These are phyloP conservation scores for Trichophyton mentagrophytes DNA, from an alignment of 2,329 filamentous ascomycete species.

Conservation along the genomic window DNA sequence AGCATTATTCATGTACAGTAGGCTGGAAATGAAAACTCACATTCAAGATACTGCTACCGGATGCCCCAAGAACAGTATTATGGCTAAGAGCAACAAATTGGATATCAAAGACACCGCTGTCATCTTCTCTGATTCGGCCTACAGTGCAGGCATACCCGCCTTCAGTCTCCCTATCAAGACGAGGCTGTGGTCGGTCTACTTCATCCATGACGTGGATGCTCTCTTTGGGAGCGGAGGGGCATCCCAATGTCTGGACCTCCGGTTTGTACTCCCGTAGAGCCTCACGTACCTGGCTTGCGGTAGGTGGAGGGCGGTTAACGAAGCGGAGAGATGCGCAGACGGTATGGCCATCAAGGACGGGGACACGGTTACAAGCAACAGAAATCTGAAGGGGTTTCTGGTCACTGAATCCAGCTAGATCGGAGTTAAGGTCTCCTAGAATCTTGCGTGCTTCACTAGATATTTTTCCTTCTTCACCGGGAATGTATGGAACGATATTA, in stretches of 20 bases:
- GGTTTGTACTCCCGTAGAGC: slow-evolving; percentile 69
- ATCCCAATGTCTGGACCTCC: slow-evolving; percentile 71
- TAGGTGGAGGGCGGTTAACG: slow-evolving; percentile 59
- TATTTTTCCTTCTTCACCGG: slow-evolving; percentile 90
- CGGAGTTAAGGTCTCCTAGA: slow-evolving; percentile 59
- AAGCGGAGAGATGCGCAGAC: slow-evolving; percentile 87
- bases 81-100: slow-evolving; percentile 92
- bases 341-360: slow-evolving; percentile 90
- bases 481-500: slow-evolving; percentile 89
- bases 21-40: slow-evolving; percentile 21
- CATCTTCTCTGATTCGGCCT: slow-evolving; percentile 72
- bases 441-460: slow-evolving; percentile 94
- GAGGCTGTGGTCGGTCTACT: slow-evolving; percentile 77
- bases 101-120: slow-evolving; percentile 71
- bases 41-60: slow-evolving; percentile 91
- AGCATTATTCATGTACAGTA: not conserved
- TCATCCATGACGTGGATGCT: slow-evolving; percentile 85
- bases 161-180: slow-evolving; percentile 74
- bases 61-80: slow-evolving; percentile 84
- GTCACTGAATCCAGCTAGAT: slow-evolving; percentile 62
- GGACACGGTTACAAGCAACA: slow-evolving; percentile 82
- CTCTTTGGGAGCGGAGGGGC: slow-evolving; percentile 68
- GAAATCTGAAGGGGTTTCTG: slow-evolving; percentile 63
- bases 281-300: slow-evolving; percentile 60
- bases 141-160: slow-evolving; percentile 85